Evolutionary conservation across 2,329 filamentous ascomycete species (phyloP).

Genomic region (Trichophyton verrucosum): DNA sequence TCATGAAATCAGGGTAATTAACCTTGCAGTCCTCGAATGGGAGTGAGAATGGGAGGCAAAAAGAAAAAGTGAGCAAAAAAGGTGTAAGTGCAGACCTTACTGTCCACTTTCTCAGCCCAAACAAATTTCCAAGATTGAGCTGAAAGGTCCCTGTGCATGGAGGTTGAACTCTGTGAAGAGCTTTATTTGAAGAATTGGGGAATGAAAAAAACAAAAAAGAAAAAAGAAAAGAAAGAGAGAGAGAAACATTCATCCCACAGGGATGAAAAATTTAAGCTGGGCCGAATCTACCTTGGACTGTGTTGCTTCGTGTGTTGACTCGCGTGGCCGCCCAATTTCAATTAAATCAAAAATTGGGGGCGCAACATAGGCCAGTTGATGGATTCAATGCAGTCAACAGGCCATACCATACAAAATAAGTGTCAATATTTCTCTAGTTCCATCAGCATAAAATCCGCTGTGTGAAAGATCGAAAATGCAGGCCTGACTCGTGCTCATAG

Average conservation of each 20-base stretch:
- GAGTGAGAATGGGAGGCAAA: too few species aligned
- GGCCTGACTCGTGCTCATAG: too few species aligned
- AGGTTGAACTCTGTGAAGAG: background rate
- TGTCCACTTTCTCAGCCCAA: background rate
- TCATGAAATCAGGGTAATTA: background rate
- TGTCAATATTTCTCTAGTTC: too few species aligned
- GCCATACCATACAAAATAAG: too few species aligned
- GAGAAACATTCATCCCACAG: background rate
- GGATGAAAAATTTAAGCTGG: background rate
- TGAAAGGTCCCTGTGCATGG: background rate
- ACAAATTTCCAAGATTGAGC: background rate
- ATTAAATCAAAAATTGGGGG: background rate
- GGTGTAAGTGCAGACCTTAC: too few species aligned
- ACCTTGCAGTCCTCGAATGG: background rate
- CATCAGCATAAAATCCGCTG: too few species aligned
- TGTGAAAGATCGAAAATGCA: too few species aligned
- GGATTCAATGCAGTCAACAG: too few species aligned
- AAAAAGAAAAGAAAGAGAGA: background rate
- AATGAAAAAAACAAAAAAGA: background rate
- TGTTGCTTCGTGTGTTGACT: background rate
- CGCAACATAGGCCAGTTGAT: too few species aligned
- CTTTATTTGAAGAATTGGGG: constrained; percentile 9
- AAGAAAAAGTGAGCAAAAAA: background rate
- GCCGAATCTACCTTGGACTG: background rate
- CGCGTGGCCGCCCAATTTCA: background rate